Evolutionary conservation across 495 filamentous ascomycete species (phyloP), one percentile per base, ranked within the genome.

Genomic region (Pyrenopolyporus hunteri): DNA sequence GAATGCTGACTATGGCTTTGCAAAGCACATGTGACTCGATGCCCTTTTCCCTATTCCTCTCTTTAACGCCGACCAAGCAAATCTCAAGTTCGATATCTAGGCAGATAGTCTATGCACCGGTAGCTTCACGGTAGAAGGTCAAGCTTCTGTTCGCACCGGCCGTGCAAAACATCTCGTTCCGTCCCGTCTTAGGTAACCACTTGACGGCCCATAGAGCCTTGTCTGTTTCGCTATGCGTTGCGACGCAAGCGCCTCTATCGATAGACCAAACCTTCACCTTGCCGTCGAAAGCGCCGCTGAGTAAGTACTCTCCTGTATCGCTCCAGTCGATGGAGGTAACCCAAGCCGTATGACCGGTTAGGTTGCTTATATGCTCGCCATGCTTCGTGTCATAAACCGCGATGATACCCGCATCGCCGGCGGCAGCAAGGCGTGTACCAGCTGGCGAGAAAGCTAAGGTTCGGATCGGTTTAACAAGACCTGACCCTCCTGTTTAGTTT

Each of bases 201-300:
- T 86, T 88, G 23, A 91, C 92, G 51, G 81, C 81, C 91, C 95
- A 97, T 26, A 98, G 66, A 1, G 89, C 86, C 63, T 89, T 88
- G 50, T 95, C 92, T 2, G 88, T 91, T 75, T 98, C 92, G 19
- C 86, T 89, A 70, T 97, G 92, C 14, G 95, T 98, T 31, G 94
- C 92, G 31, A 98, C 93, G 71, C 94, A 98, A 14, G 78, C 78
- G 35, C 86, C 84, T 46, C 82, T 83, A 20, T 95, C 89, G 36
- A 95, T 85, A 4, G 89, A 91, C 94, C 94, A 98, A 29, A 98
- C 91, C 71, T 96, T 96, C 19, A 87, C 89, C 73, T 96, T 97
- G 25, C 93, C 93, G 68, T 98, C 93, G 59, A 91, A 88, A 0
- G 90, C 85, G 2, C 92, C 89, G 71, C 88, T 93, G 4, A 97